These are phyloP conservation scores for Orbilia oligospora DNA, from an alignment of 2,329 filamentous ascomycete species.

Conservation along the genomic window DNA sequence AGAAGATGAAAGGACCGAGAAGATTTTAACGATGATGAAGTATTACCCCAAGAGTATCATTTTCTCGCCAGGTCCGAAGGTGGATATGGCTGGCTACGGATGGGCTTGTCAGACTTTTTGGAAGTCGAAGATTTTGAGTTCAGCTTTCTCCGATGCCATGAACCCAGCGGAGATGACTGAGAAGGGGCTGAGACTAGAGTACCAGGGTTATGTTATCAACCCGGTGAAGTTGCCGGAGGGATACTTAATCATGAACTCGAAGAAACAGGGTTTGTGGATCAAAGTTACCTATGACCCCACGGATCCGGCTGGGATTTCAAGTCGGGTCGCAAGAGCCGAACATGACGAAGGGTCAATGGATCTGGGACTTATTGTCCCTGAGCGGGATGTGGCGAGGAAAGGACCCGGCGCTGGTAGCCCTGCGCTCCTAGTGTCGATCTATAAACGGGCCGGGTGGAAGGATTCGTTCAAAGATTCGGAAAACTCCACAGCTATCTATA, in stretches of 20 bases:
- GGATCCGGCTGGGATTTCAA: constrained; percentile 17
- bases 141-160: constrained; percentile 35
- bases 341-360: constrained; percentile 37
- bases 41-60: constrained; percentile 50
- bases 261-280: constrained; percentile 33
- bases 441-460: constrained; percentile 37
- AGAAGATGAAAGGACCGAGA: constrained; percentile 35
- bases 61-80: constrained; percentile 45
- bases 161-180: constrained; percentile 35
- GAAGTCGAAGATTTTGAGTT: constrained; percentile 43
- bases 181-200: constrained; percentile 39
- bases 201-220: constrained; percentile 40
- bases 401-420: constrained; percentile 33
- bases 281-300: constrained; percentile 47
- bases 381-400: constrained; percentile 34
- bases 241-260: constrained; percentile 35
- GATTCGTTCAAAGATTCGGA: constrained; percentile 33
- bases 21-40: constrained; percentile 36
- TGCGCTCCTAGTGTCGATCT: constrained; percentile 38
- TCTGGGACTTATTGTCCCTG: constrained; percentile 38
- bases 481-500: constrained; percentile 31
- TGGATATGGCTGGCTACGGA: constrained; percentile 18
- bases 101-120: constrained; percentile 55
- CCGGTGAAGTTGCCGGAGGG: constrained; percentile 29
- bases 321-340: constrained; percentile 16